These are phyloP conservation scores for Rehmannia glutinosa DNA, from an alignment of 257 asterid species.

Conservation along the genomic window DNA sequence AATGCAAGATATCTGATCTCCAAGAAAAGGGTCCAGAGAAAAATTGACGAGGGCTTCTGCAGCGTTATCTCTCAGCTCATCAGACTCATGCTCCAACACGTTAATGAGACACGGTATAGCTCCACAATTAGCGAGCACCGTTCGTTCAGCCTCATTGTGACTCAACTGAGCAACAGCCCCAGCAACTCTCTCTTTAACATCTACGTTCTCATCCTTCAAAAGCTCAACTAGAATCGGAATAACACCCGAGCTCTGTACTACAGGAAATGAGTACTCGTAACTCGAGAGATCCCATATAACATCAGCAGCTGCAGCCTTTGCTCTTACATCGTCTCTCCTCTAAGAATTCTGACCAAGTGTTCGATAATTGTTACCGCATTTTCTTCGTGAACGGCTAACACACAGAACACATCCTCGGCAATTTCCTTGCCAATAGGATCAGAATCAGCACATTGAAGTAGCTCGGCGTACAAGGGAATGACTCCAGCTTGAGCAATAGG, in stretches of 20 bases:
- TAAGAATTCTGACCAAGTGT: constrained; percentile 43
- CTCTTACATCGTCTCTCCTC: constrained; percentile 29
- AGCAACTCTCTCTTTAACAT: constrained; percentile 45
- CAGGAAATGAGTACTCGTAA: constrained; percentile 32
- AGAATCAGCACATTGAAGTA: constrained; percentile 37
- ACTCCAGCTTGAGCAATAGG: constrained; percentile 47
- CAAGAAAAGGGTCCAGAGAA: constrained; percentile 39
- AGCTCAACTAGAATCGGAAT: constrained; percentile 40
- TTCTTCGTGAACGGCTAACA: constrained; percentile 46
- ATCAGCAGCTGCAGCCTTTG: constrained; percentile 57
- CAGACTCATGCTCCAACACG: constrained; percentile 34
- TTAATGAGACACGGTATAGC: constrained; percentile 34
- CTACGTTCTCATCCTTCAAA: constrained; percentile 26
- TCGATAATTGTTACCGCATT: constrained; percentile 38
- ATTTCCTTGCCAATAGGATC: constrained; percentile 44
- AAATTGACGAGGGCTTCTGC: constrained; percentile 53
- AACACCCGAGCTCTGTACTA: constrained; percentile 36
- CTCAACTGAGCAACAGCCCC: constrained; percentile 56
- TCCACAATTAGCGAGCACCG: constrained; percentile 45
- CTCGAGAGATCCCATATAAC: constrained; percentile 46
- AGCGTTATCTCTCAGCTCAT: constrained; percentile 48
- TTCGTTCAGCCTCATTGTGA: constrained; percentile 27
- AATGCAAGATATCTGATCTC: constrained; percentile 31
- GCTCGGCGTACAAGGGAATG: constrained; percentile 39
- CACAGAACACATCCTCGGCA: constrained; percentile 56